phyloP scores from a whole-genome alignment of 495 filamentous ascomycete genomes.

The Glonium stellatum region DNA sequence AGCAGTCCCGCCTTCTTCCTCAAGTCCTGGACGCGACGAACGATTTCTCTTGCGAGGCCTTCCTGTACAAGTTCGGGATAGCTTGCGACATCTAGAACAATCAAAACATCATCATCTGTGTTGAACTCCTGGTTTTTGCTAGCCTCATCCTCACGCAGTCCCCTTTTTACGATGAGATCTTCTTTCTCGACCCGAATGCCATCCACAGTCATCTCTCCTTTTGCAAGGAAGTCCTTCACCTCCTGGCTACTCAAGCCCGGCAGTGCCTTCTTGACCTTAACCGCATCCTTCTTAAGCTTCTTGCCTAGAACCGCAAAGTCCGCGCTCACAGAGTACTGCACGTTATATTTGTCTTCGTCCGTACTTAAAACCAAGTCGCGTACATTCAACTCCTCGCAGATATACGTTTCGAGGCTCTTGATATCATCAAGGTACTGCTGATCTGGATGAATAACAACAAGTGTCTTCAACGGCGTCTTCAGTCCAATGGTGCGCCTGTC shows the following conservation, averaged over 20 bases:
- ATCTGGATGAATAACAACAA: constrained; percentile 84
- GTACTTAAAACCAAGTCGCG: constrained; percentile 74
- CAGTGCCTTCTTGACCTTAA: constrained; percentile 83
- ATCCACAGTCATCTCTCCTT: constrained; percentile 68
- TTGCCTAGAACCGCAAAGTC: constrained; percentile 94
- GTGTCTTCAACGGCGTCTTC: constrained; percentile 82
- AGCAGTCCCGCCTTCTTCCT: constrained; percentile 76
- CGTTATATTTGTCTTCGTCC: constrained; percentile 84
- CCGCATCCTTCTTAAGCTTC: constrained; percentile 90
- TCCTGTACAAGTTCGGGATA: constrained; percentile 69
- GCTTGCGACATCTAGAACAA: constrained; percentile 66
- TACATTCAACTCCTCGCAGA: constrained; percentile 86
- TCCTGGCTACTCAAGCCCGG: constrained; percentile 71
- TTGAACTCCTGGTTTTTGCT: constrained; percentile 74
- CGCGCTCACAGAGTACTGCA: constrained; percentile 79
- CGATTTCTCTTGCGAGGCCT: constrained; percentile 71
- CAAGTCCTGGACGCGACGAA: constrained; percentile 74
- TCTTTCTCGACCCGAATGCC: constrained; percentile 74
- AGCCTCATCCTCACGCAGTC: constrained; percentile 59
- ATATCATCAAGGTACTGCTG: constrained; percentile 79
- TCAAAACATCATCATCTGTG: constrained; percentile 75
- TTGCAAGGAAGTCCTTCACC: constrained; percentile 63
- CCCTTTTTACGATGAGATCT: constrained; percentile 78
- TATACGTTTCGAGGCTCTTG: constrained; percentile 72
- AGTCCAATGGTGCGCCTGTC: constrained; percentile 79